Base-by-base conservation (phyloP, 2,329 filamentous ascomycete species). In the Colletotrichum eremochloae region DNA sequence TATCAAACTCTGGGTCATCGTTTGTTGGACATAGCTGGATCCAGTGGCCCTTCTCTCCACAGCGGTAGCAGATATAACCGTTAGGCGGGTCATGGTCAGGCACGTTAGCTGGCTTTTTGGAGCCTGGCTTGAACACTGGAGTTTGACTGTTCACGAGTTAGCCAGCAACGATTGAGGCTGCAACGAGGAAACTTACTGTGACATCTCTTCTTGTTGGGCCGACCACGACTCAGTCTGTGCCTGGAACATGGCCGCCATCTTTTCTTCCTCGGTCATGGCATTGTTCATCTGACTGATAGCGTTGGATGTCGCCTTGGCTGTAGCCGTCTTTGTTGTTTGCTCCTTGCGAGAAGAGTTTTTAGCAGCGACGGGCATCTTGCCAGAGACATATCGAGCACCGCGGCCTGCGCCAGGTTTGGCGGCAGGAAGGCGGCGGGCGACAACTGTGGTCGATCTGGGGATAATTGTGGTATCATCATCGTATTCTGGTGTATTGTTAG, bases 11-110 rank as follows among this genome's bases (percentile, higher is more conserved):
- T 3, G 96, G 96, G 76, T 99, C 95, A 81, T 97, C 94, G 81
- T 99, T 99, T n/a, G 96, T 99, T 8, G 96, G 96, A 79, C 96
- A 99, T 64, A 94, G 90, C 84, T 98, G 96, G 74, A 99, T 99
- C 96, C 96, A 99, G 82, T 99, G 96, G n/a, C 95, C 96, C 84
- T 98, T 98, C 82, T 98, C 93, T 74, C 95, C 93, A 82, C 96
- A 99, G 62, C 96, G 92, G 81, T 98, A 97, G 84, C 96, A 99
- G 74, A 98, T 92, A 82, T 99, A 99, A 65, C 95, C 95, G 65
- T 93, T 93, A 1, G 96, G 96, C 2, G 96, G 95, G 57, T 96
- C 94, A 79, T 97, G 95, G 77, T 97, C 95, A 5, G 96, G 96
- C 38, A 97, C 93, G 75, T 94, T 93, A 69, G 89, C 86, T 5